These are phyloP conservation scores for Cordyceps cicadae DNA, from an alignment of 2,329 filamentous ascomycete genomes.

Conservation along the genomic window DNA sequence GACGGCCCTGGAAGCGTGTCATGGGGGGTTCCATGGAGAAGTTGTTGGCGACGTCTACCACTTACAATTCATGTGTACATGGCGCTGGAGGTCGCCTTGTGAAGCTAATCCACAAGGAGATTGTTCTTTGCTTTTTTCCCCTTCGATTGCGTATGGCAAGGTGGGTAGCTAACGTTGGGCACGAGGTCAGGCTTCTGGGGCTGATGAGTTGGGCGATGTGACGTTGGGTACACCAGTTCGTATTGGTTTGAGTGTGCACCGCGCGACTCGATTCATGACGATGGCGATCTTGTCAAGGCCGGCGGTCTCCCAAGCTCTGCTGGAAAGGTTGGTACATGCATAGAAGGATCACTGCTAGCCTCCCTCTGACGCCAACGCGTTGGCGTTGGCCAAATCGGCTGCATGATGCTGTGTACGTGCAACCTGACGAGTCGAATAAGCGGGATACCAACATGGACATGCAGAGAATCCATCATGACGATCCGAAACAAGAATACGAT, in stretches of 20 bases:
- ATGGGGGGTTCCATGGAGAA: neutral
- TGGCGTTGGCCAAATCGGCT: neutral
- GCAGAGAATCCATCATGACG: neutral
- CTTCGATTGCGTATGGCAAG: neutral
- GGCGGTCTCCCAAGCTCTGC: neutral
- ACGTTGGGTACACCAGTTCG: neutral
- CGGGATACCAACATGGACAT: neutral
- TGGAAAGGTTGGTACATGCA: neutral
- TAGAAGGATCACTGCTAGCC: neutral
- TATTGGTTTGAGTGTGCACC: neutral
- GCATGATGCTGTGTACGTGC: neutral
- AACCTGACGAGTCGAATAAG: neutral
- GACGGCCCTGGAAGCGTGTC: neutral
- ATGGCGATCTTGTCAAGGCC: neutral
- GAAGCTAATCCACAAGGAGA: neutral
- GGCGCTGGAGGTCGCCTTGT: neutral
- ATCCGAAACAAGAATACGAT: neutral
- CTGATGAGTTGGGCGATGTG: conserved; percentile 4
- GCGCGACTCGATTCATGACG: conserved; percentile 1
- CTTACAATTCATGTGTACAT: neutral
- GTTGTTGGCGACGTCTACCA: neutral
- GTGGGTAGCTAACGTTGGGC: neutral
- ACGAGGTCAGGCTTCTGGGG: neutral
- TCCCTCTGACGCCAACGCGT: neutral
- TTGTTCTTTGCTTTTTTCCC: conserved; percentile 3